These are phyloP conservation scores for Colletotrichum tanaceti DNA, from an alignment of 2,329 filamentous ascomycete species.

Conservation along the genomic window DNA sequence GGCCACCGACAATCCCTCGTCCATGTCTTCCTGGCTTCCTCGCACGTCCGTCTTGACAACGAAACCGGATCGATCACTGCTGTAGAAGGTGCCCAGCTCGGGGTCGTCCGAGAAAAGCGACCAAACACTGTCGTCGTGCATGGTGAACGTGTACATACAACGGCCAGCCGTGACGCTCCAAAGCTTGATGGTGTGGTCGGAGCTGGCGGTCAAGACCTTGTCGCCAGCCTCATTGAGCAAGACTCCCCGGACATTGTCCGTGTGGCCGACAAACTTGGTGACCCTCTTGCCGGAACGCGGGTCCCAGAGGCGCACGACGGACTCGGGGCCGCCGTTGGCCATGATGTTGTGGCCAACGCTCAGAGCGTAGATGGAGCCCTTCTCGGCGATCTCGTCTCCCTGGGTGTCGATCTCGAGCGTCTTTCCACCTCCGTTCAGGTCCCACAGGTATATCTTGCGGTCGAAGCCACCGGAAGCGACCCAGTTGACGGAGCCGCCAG, in stretches of 20 bases:
- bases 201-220: constrained; percentile 92
- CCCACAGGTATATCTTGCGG: constrained; percentile 92
- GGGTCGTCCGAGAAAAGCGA: constrained; percentile 91
- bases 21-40: constrained; percentile 72
- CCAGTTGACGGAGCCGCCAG: constrained; percentile 75
- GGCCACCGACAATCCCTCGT: constrained; percentile 91
- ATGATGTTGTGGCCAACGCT: constrained; percentile 83
- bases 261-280: constrained; percentile 96
- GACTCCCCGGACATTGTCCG: constrained; percentile 92
- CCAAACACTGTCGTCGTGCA: constrained; percentile 99
- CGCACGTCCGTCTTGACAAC: constrained; percentile 97
- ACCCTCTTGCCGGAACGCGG: constrained; percentile 87
- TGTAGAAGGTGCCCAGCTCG: constrained; percentile 90
- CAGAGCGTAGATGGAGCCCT: constrained; percentile 95
- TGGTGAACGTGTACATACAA: constrained; percentile 97
- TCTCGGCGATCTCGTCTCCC: constrained; percentile 85
- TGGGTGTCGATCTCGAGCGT: constrained; percentile 86
- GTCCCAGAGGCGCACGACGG: constrained; percentile 93
- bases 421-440: constrained; percentile 87
- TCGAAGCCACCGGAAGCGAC: constrained; percentile 94
- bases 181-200: constrained; percentile 96
- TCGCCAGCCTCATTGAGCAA: constrained; percentile 89
- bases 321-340: constrained; percentile 93
- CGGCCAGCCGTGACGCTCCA: constrained; percentile 96
- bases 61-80: constrained; percentile 88